Evolutionary conservation across 2,329 filamentous ascomycete genomes (phyloP).

Genomic region (Penicillium sp.): DNA sequence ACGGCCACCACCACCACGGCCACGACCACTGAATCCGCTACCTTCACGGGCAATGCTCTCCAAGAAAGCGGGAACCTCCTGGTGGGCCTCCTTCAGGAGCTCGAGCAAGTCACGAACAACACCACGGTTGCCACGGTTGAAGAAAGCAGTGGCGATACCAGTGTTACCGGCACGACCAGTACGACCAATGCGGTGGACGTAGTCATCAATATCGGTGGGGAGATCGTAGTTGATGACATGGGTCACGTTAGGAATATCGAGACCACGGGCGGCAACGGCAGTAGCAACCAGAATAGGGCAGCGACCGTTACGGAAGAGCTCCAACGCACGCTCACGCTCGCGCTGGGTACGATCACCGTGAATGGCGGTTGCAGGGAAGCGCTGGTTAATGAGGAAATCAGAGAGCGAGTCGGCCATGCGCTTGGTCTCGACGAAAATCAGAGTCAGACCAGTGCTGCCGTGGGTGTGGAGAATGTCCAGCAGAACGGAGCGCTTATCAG

Average conservation of each 20-base stretch:
- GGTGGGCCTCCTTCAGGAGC: constrained; percentile 97
- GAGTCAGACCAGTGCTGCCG: constrained; percentile 73
- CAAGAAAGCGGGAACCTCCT: constrained; percentile 89
- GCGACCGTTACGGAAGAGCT: constrained; percentile 94
- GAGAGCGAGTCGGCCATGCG: constrained; percentile 98
- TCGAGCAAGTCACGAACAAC: constrained; percentile 95
- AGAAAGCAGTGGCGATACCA: constrained; percentile 96
- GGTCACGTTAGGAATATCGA: constrained; percentile 94
- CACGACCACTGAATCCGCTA: constrained; percentile 70
- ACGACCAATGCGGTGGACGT: constrained; percentile 99
- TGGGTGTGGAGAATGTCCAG: constrained; percentile 97
- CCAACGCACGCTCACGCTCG: constrained; percentile 94
- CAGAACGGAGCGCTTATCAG: constrained; percentile 95
- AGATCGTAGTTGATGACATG: constrained; percentile 99
- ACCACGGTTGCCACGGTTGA: constrained; percentile 98
- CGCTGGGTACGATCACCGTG: constrained; percentile 98
- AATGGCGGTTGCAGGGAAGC: constrained; percentile 96
- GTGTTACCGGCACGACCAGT: constrained; percentile 99
- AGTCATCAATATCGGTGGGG: constrained; percentile 98
- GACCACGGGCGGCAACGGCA: constrained; percentile 84
- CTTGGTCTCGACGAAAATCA: constrained; percentile 99
- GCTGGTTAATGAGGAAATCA: constrained; percentile 98
- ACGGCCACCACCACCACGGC: constrained; percentile 72
- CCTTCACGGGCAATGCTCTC: constrained; percentile 97
- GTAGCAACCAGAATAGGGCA: constrained; percentile 97